phyloP scores from a whole-genome alignment of 176 grass and related monocot genomes.

The Olyra latifolia region DNA sequence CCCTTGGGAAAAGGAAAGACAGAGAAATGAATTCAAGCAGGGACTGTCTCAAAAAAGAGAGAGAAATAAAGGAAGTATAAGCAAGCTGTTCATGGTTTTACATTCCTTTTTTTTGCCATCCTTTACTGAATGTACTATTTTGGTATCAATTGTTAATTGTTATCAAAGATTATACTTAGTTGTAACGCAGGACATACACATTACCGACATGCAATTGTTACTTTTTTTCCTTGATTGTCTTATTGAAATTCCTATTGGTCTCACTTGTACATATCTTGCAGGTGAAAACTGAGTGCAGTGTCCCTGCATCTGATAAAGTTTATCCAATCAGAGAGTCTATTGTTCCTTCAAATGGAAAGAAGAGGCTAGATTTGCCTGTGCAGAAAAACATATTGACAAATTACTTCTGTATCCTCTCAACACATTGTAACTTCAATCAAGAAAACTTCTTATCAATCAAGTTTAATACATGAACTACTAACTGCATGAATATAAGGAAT shows the following conservation, averaged over 20 bases:
- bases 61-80: not conserved
- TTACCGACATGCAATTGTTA: slow-evolving; percentile 12
- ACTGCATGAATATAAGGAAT: not conserved
- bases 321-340: slow-evolving; percentile 43
- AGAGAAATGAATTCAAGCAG: not conserved
- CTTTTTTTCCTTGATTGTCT: slow-evolving; percentile 15
- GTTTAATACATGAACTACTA: slow-evolving; percentile 20
- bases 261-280: slow-evolving; percentile 42
- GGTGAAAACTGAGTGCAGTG: slow-evolving; percentile 36
- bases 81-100: not conserved
- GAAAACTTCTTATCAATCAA: slow-evolving; percentile 14
- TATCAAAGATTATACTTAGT: not conserved
- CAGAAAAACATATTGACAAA: slow-evolving; percentile 95
- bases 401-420: slow-evolving; percentile 97
- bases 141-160: not conserved
- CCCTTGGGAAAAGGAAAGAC: not conserved
- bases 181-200: not conserved
- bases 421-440: slow-evolving; percentile 14
- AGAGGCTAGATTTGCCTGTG: slow-evolving; percentile 76
- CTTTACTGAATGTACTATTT: slow-evolving; percentile 19
- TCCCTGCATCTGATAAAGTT: slow-evolving; percentile 37
- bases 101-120: not conserved
- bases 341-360: slow-evolving; percentile 54
- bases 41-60: no score
- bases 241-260: slow-evolving; percentile 16